Conservation (phyloP, 495 filamentous ascomycete genomes). For the Cudoniella acicularis region DNA sequence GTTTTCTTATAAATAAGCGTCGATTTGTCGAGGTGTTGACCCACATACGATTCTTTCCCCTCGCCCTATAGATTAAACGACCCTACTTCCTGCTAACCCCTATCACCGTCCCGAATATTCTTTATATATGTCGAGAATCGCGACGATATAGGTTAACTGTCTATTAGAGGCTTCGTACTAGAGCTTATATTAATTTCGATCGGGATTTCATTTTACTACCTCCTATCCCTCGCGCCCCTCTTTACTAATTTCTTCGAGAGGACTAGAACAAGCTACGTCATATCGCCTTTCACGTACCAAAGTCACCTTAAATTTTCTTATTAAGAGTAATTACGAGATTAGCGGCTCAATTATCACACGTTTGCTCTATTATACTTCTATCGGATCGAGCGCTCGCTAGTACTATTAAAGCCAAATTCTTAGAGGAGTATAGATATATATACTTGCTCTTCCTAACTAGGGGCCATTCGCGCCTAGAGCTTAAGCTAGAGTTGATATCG, state of each 20-base stretch:
- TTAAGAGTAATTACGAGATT: neutral
- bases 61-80: neutral
- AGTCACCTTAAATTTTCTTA: neutral
- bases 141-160: neutral
- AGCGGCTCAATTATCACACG: neutral
- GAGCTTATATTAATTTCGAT: neutral
- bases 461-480: neutral
- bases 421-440: neutral
- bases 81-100: neutral
- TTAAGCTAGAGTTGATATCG: neutral
- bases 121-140: neutral
- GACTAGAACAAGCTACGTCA: neutral
- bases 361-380: neutral
- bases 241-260: neutral
- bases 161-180: neutral
- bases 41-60: neutral
- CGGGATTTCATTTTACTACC: neutral
- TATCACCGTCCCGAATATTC: neutral
- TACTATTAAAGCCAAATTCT: neutral
- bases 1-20: neutral
- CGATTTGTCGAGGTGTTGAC: neutral
- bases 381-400: neutral
- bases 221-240: neutral
- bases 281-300: neutral
- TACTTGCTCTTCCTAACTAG: neutral